Percentiles rank a stretch among this genome's conserved stretches.
phyloP scores from a whole-genome alignment of 768 basidiomycete genomes.

The Daedaleopsis nitida region DNA sequence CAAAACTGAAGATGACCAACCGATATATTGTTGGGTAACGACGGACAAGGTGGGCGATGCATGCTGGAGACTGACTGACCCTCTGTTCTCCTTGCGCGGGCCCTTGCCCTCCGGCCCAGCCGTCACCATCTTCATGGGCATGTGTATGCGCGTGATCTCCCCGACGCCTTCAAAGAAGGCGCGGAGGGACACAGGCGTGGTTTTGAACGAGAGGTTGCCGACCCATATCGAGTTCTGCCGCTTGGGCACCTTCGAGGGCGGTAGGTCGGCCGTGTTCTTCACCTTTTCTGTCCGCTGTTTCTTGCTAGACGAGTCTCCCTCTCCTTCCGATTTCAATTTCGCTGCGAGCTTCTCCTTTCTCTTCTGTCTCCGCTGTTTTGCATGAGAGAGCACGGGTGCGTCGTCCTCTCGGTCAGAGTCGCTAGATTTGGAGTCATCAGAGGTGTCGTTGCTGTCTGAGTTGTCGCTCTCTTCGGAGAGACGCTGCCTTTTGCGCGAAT shows the following conservation, averaged over 20 bases:
- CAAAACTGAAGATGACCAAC: constrained; percentile 62
- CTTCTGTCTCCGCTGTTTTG: constrained; percentile 67
- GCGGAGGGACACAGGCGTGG: constrained; percentile 71
- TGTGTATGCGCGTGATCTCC: constrained; percentile 78
- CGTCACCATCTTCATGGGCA: constrained; percentile 73
- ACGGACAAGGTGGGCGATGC: not conserved
- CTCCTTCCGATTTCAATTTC: constrained; percentile 29
- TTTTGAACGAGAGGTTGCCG: constrained; percentile 91
- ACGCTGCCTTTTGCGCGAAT: constrained; percentile 19
- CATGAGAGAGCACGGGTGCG: constrained; percentile 70
- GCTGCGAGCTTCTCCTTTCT: constrained; percentile 42
- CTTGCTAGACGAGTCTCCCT: constrained; percentile 36
- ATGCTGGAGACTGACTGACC: constrained; percentile 55
- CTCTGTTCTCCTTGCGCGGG: constrained; percentile 69
- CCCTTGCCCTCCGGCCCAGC: constrained; percentile 40
- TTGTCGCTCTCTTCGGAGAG: not conserved
- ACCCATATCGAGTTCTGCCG: constrained; percentile 93
- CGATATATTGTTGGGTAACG: constrained; percentile 16
- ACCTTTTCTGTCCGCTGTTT: constrained; percentile 43
- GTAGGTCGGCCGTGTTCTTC: constrained; percentile 31
- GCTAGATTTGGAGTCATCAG: not conserved
- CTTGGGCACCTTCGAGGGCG: constrained; percentile 40
- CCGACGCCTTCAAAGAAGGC: constrained; percentile 71
- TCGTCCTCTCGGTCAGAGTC: constrained; percentile 22
- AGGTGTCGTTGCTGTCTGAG: constrained; percentile 3